These are phyloP conservation scores for Coprinopsis sp. DNA, from an alignment of 768 basidiomycete genomes.

Conservation along the genomic window DNA sequence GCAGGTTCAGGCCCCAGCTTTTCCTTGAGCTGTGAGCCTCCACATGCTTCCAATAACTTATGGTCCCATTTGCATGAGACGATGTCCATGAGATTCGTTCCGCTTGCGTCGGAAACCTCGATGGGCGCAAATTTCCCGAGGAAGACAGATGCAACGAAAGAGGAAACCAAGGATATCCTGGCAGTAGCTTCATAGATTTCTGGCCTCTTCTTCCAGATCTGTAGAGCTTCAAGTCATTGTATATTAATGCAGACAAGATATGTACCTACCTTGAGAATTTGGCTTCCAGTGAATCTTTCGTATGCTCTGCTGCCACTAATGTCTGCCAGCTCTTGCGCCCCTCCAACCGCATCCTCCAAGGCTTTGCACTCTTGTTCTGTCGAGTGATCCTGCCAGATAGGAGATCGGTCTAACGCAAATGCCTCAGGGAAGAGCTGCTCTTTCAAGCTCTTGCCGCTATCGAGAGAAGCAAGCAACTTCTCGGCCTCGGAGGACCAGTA, in stretches of 20 bases:
- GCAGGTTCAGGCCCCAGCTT: slow-evolving; percentile 79
- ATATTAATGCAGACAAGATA: neutral
- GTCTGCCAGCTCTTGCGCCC: slow-evolving; percentile 66
- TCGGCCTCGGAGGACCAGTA: slow-evolving; percentile 68
- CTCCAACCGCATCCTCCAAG: slow-evolving; percentile 65
- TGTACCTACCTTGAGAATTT: slow-evolving; percentile 64
- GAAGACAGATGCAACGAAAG: slow-evolving; percentile 80
- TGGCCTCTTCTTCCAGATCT: slow-evolving; percentile 57
- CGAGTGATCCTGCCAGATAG: slow-evolving; percentile 92
- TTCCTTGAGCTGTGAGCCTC: slow-evolving; percentile 56
- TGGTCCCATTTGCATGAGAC: slow-evolving; percentile 72
- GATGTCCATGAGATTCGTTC: slow-evolving; percentile 87
- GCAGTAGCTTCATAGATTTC: slow-evolving; percentile 54
- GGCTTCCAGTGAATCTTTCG: slow-evolving; percentile 83
- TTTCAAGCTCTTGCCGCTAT: slow-evolving; percentile 44
- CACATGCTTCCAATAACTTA: slow-evolving; percentile 58
- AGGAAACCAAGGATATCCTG: slow-evolving; percentile 76
- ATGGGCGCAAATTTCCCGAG: slow-evolving; percentile 73
- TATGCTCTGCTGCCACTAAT: slow-evolving; percentile 81
- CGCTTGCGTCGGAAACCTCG: slow-evolving; percentile 85
- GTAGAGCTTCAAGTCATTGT: slow-evolving; percentile 6
- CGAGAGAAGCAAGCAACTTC: slow-evolving; percentile 46
- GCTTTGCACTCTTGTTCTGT: slow-evolving; percentile 69
- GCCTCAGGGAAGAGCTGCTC: slow-evolving; percentile 60
- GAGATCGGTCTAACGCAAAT: slow-evolving; percentile 63